phyloP scores from a whole-genome alignment of 1,139 yeast genomes.

The Hyphopichia burtonii region DNA sequence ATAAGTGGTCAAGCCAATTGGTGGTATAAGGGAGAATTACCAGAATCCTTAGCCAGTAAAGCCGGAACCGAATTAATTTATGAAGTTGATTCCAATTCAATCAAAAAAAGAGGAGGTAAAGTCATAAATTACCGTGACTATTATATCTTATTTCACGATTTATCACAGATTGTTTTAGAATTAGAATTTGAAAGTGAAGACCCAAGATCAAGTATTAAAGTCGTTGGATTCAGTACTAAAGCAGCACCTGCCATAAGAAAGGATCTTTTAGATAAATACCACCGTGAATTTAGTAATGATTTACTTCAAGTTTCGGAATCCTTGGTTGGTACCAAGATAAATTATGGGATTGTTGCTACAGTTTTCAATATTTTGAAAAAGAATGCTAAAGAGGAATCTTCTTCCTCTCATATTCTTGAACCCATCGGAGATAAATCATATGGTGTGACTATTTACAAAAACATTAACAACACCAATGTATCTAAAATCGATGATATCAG shows the following conservation, averaged over 20 bases:
- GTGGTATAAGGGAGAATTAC: constrained; percentile 67
- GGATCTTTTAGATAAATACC: constrained; percentile 50
- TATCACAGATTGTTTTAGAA: constrained; percentile 63
- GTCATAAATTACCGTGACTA: constrained; percentile 57
- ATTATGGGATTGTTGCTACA: constrained; percentile 24
- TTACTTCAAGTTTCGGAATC: constrained; percentile 43
- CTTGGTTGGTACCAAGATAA: constrained; percentile 34
- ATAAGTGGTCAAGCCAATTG: constrained; percentile 45
- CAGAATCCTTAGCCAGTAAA: constrained; percentile 48
- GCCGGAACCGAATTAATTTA: constrained; percentile 50
- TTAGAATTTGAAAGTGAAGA: constrained; percentile 54
- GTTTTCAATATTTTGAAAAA: constrained; percentile 14
- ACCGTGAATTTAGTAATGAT: constrained; percentile 44
- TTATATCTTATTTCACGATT: constrained; percentile 72
- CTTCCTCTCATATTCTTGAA: constrained; percentile 34
- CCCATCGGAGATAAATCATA: constrained; percentile 67
- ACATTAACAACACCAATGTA: constrained; percentile 45
- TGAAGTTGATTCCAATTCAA: constrained; percentile 63
- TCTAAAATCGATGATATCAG: constrained; percentile 61
- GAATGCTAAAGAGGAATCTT: not conserved
- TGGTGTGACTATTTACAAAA: constrained; percentile 70
- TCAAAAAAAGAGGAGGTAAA: constrained; percentile 59
- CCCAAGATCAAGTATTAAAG: constrained; percentile 53
- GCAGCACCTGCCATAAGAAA: constrained; percentile 50
- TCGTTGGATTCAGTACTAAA: constrained; percentile 39